Percentiles rank a stretch among this genome's conserved stretches.
Conservation (phyloP, 371 early-diverging fungal genomes). For the Apophysomyces variabilis region DNA sequence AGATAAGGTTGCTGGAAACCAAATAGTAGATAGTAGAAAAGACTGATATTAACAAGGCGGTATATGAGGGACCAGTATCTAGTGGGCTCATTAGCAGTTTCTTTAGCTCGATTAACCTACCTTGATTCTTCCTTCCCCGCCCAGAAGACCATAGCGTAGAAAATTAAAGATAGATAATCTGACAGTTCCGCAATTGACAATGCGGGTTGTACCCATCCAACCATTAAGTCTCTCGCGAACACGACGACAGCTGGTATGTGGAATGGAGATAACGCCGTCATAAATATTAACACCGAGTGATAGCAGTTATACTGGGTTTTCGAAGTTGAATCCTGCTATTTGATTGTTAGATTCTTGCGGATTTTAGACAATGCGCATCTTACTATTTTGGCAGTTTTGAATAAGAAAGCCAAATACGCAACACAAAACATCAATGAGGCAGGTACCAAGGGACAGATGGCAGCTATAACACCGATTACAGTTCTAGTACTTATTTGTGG, state of each 20-base stretch:
- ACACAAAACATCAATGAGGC: slow-evolving; percentile 12
- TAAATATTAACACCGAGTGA: slow-evolving; percentile 52
- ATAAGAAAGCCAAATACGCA: slow-evolving; percentile 16
- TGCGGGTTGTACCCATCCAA: slow-evolving; percentile 42
- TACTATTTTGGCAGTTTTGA: slow-evolving; percentile 19
- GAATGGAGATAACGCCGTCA: slow-evolving; percentile 54
- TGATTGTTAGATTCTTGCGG: no score
- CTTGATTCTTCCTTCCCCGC: not conserved
- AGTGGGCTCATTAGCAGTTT: not conserved
- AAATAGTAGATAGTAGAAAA: not conserved
- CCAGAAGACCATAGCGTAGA: not conserved
- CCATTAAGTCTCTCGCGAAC: slow-evolving; percentile 48
- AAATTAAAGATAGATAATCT: slow-evolving; percentile 14
- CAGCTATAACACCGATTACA: not conserved
- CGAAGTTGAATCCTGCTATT: not conserved
- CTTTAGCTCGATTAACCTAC: not conserved
- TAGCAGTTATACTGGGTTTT: slow-evolving; percentile 50
- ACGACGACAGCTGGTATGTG: slow-evolving; percentile 49
- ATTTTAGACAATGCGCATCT: not conserved
- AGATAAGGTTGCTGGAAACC: slow-evolving; percentile 6
- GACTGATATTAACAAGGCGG: not conserved
- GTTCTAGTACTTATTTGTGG: not conserved
- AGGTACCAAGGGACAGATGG: slow-evolving; percentile 30
- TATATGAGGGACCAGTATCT: not conserved
- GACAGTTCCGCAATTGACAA: not conserved